Conservation (phyloP, 2,329 filamentous ascomycete species). For the Trichoderma guizhouense region DNA sequence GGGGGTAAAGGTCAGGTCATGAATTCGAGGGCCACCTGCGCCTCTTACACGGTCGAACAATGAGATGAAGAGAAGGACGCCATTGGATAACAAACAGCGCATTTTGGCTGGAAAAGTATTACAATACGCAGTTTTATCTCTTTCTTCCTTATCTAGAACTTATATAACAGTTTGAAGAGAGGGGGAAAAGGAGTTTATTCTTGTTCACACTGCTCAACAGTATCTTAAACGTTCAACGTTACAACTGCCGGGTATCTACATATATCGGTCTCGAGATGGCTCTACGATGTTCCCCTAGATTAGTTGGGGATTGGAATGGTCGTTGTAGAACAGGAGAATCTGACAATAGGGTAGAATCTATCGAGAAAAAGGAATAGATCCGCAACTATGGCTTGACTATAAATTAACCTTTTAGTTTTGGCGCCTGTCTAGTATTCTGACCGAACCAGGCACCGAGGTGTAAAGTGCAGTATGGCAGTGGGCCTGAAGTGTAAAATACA, state of each 20-base stretch:
- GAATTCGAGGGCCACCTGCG: constrained; percentile 9
- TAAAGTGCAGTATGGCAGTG: background rate
- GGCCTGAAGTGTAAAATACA: background rate
- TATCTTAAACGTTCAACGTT: background rate
- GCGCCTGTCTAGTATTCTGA: background rate
- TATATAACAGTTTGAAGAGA: background rate
- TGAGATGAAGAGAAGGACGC: background rate
- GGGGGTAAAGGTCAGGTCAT: constrained; percentile 35
- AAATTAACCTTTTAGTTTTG: background rate
- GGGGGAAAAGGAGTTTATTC: background rate
- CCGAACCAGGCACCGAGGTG: background rate
- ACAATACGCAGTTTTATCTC: background rate
- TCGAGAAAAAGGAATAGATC: background rate
- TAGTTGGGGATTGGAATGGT: background rate
- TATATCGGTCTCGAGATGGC: background rate
- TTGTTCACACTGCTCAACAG: background rate
- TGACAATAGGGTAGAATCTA: background rate
- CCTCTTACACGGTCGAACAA: background rate
- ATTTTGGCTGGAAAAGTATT: background rate
- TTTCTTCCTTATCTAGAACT: background rate
- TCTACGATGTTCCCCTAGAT: background rate
- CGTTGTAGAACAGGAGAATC: background rate
- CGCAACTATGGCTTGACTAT: background rate
- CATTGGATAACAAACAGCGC: background rate
- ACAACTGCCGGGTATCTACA: background rate